These are phyloP conservation scores for Leccinum aurantiacum DNA, from an alignment of 768 basidiomycete species.

Conservation along the genomic window DNA sequence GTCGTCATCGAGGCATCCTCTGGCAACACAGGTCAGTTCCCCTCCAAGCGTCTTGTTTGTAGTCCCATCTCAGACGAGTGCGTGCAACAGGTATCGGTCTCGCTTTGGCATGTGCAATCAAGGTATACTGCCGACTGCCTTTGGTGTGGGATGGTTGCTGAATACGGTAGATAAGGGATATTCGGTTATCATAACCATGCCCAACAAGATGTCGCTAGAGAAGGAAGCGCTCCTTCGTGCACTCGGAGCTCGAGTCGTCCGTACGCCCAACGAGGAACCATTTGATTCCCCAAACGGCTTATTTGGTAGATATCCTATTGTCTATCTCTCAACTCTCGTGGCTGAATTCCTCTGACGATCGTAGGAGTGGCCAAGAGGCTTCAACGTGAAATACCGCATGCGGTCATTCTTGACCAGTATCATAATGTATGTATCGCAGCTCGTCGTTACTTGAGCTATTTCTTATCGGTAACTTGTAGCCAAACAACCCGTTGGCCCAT, in stretches of 20 bases:
- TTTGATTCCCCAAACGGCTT: conserved; percentile 90
- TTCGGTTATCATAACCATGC: conserved; percentile 86
- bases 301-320: conserved; percentile 67
- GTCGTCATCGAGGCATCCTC: conserved; percentile 95
- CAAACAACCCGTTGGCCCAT: conserved; percentile 89
- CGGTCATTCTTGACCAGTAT: conserved; percentile 93
- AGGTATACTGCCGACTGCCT: conserved; percentile 49
- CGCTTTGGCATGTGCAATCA: conserved; percentile 90
- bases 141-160: conserved; percentile 44
- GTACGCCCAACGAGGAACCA: conserved; percentile 87
- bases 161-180: conserved; percentile 90
- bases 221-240: conserved; percentile 92
- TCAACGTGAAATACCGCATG: conserved; percentile 74
- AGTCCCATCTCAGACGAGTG: not conserved
- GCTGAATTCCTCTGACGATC: conserved; percentile 85
- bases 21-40: conserved; percentile 82
- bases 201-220: conserved; percentile 95
- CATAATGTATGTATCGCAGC: conserved; percentile 52
- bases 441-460: not conserved
- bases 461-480: conserved; percentile 35
- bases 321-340: conserved; percentile 50
- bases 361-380: conserved; percentile 82
- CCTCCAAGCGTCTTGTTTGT: not conserved
- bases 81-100: conserved; percentile 75
- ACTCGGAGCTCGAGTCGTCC: conserved; percentile 90